Conservation (phyloP, 2,329 filamentous ascomycete genomes). For the Helminthosporium solani region DNA sequence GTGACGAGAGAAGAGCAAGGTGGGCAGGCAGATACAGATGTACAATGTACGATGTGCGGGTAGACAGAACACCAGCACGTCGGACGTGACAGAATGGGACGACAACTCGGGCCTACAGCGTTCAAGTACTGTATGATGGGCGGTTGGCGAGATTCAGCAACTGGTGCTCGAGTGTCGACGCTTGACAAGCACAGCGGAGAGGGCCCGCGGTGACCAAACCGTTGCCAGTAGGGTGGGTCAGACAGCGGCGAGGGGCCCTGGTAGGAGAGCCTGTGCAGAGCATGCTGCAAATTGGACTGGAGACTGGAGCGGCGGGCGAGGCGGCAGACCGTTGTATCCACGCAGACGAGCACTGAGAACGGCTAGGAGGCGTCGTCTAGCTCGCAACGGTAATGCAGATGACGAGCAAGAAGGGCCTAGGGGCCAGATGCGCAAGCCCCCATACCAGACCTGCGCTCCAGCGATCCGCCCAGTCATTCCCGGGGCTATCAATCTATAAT, state of each 20-base stretch:
- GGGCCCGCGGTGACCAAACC: constrained; percentile 35
- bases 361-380: constrained; percentile 28
- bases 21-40: constrained; percentile 31
- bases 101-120: constrained; percentile 27
- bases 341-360: constrained; percentile 31
- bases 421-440: constrained; percentile 35
- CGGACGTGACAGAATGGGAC: constrained; percentile 31
- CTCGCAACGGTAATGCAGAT: constrained; percentile 46
- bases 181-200: constrained; percentile 11
- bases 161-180: constrained; percentile 28
- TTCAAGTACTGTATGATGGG: constrained; percentile 38
- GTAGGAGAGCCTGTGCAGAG: constrained; percentile 31
- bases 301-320: constrained; percentile 32
- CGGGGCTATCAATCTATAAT: constrained; percentile 40
- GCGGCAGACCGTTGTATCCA: constrained; percentile 41
- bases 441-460: constrained; percentile 31
- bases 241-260: constrained; percentile 36
- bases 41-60: too few relatives aligned
- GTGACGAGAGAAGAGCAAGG: constrained; percentile 26
- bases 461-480: constrained; percentile 38
- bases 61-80: constrained; percentile 34
- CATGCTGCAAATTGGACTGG: constrained; percentile 35
- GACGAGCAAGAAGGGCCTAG: constrained; percentile 33
- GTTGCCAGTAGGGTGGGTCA: constrained; percentile 43
- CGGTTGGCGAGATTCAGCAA: constrained; percentile 41